Evolutionary conservation across 179 eudicot species (phyloP).

Genomic region (Silene coronaria): DNA sequence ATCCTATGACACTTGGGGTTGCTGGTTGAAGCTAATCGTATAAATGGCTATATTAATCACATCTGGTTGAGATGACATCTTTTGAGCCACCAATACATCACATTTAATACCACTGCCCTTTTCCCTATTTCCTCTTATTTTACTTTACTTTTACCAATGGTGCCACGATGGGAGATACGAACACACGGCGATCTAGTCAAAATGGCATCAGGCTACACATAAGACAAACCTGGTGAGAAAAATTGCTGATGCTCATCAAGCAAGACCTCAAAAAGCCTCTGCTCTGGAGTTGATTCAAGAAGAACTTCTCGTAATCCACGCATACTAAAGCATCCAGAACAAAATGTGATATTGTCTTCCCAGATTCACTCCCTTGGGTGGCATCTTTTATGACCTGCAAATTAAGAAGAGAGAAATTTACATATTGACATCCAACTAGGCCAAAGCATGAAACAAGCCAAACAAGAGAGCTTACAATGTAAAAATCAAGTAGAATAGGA

Average conservation of each 20-base stretch:
- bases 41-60: neutral
- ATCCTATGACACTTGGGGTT: neutral
- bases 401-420: neutral
- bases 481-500: neutral
- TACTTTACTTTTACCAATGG: neutral
- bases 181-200: neutral
- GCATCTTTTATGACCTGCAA: conserved; percentile 82
- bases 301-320: conserved; percentile 86
- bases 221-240: conserved; percentile 59
- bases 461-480: neutral
- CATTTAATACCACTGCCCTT: neutral
- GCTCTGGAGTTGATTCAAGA: conserved; percentile 86
- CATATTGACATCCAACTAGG: neutral
- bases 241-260: conserved; percentile 72
- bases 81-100: neutral
- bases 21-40: neutral
- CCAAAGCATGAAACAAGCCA: neutral
- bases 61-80: neutral
- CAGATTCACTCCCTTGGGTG: conserved; percentile 92
- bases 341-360: conserved; percentile 72
- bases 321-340: conserved; percentile 80
- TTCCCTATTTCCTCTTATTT: neutral
- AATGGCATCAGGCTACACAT: neutral
- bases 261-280: conserved; percentile 96
- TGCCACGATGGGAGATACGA: neutral